Evolutionary conservation across 1,139 yeast species (phyloP).

Genomic region (Pichia norvegensis): DNA sequence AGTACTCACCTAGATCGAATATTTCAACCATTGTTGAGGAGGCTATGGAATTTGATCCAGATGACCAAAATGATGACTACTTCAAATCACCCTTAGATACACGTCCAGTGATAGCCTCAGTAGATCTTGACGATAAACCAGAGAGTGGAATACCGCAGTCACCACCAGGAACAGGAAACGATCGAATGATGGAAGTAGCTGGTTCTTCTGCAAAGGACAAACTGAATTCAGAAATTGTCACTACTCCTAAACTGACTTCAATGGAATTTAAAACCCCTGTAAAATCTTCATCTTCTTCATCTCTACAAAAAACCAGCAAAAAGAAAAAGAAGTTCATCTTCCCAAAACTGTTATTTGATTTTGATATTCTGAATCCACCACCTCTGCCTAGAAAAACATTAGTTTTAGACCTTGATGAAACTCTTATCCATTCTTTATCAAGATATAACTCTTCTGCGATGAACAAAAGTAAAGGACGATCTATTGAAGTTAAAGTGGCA

Average conservation of each 20-base stretch:
- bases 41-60: conserved; percentile 34
- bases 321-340: conserved; percentile 32
- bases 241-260: not conserved
- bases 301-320: not conserved
- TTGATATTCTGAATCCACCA: conserved; percentile 34
- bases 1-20: conserved; percentile 3
- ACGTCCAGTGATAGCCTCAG: conserved; percentile 5
- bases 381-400: conserved; percentile 49
- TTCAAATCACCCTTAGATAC: conserved; percentile 49
- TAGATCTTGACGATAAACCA: not conserved
- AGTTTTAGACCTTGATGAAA: conserved; percentile 86
- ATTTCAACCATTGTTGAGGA: conserved; percentile 28
- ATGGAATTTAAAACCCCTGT: not conserved
- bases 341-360: conserved; percentile 32
- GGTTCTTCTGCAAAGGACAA: not conserved
- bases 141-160: not conserved
- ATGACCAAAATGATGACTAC: conserved; percentile 30
- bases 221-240: not conserved
- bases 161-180: not conserved
- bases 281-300: not conserved
- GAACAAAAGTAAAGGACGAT: conserved; percentile 39
- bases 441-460: conserved; percentile 44
- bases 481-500: conserved; percentile 74
- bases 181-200: not conserved
- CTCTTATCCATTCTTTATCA: conserved; percentile 83